Evolutionary conservation across 192 early-diverging fungal genomes (phyloP).

Genomic region (Geranomyces variabilis): DNA sequence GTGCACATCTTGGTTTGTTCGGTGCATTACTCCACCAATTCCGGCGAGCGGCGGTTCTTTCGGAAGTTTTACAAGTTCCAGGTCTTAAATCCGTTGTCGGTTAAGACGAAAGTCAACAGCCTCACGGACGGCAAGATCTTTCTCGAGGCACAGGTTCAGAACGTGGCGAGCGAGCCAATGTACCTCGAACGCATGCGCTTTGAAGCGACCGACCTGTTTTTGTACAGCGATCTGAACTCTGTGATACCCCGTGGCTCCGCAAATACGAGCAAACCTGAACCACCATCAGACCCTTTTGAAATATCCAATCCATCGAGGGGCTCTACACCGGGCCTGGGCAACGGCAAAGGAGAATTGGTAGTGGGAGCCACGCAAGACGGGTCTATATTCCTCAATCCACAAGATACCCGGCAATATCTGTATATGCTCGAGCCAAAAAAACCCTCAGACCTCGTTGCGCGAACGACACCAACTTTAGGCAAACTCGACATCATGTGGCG

Average conservation of each 20-base stretch:
- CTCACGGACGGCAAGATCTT: constrained; percentile 56
- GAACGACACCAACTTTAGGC: constrained; percentile 81
- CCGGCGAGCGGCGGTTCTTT: constrained; percentile 66
- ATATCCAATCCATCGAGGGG: neutral
- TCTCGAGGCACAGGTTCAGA: constrained; percentile 94
- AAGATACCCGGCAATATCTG: constrained; percentile 90
- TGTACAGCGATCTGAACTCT: constrained; percentile 68
- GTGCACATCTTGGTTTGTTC: constrained; percentile 89
- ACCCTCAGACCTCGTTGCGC: constrained; percentile 57
- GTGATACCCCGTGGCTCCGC: constrained; percentile 14
- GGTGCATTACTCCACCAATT: constrained; percentile 67
- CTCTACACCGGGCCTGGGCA: neutral
- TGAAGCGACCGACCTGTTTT: constrained; percentile 77
- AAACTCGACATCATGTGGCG: constrained; percentile 97
- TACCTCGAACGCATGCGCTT: constrained; percentile 87
- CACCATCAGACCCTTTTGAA: neutral
- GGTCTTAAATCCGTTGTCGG: constrained; percentile 91
- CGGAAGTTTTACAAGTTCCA: constrained; percentile 96
- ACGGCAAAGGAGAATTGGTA: neutral
- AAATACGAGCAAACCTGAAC: neutral
- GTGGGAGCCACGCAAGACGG: constrained; percentile 25
- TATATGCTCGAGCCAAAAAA: constrained; percentile 77
- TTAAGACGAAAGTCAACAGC: constrained; percentile 95
- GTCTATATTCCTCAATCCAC: constrained; percentile 62
- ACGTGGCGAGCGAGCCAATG: constrained; percentile 77